phyloP scores from a whole-genome alignment of 306 rosid genomes.

The Cicer cuneatum region DNA sequence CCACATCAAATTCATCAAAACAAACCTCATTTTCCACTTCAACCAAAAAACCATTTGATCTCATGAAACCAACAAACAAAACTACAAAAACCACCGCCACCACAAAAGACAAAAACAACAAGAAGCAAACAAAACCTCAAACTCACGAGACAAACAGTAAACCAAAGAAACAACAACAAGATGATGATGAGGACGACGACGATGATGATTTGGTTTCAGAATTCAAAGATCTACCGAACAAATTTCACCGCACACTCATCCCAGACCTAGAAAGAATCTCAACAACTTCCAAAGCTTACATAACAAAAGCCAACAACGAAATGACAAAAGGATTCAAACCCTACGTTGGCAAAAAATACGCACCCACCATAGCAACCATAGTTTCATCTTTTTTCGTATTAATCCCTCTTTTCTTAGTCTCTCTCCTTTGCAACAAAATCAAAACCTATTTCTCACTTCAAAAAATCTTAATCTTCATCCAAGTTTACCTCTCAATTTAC shows the following conservation, averaged over 20 bases:
- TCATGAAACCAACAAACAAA: conserved; percentile 55
- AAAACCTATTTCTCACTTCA: conserved; percentile 91
- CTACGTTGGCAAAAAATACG: conserved; percentile 79
- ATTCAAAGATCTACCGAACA: conserved; percentile 64
- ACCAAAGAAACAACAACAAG: conserved; percentile 54
- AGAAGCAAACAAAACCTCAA: conserved; percentile 39
- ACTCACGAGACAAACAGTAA: conserved; percentile 45
- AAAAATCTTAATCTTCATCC: conserved; percentile 78
- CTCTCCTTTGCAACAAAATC: conserved; percentile 75
- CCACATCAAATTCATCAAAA: conserved; percentile 44
- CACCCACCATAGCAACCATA: conserved; percentile 66
- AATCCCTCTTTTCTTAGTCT: conserved; percentile 75
- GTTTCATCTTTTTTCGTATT: conserved; percentile 65
- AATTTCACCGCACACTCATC: conserved; percentile 62
- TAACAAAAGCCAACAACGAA: conserved; percentile 69
- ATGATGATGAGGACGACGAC: conserved; percentile 52
- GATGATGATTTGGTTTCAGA: conserved; percentile 68
- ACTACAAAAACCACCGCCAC: conserved; percentile 60
- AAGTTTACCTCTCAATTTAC: conserved; percentile 84
- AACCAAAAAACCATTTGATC: conserved; percentile 61
- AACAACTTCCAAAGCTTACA: conserved; percentile 70
- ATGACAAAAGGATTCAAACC: conserved; percentile 82
- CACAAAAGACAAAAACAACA: conserved; percentile 31
- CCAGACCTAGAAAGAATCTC: conserved; percentile 88
- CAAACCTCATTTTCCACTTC: conserved; percentile 31